These are phyloP conservation scores for Mallotus nudiflorus DNA, from an alignment of 345 rosid species.

Conservation along the genomic window DNA sequence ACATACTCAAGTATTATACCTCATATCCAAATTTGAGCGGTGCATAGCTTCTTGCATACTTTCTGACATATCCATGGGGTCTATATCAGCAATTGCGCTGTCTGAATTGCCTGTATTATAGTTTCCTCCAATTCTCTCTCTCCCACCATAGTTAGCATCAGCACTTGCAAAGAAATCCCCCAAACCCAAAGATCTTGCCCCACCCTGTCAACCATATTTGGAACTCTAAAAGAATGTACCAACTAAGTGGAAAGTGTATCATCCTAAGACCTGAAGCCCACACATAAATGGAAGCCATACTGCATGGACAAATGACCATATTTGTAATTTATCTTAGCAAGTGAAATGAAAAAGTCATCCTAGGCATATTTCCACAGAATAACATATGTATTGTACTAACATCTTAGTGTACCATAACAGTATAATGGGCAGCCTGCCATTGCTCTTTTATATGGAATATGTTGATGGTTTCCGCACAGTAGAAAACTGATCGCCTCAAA, in stretches of 20 bases:
- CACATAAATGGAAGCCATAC: background rate
- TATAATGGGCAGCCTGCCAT: background rate
- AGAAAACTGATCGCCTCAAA: background rate
- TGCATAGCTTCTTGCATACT: slow-evolving; percentile 99
- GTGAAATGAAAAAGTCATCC: background rate
- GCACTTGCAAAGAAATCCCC: slow-evolving; percentile 79
- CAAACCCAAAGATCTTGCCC: slow-evolving; percentile 60
- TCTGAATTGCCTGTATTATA: slow-evolving; percentile 40
- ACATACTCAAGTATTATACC: slow-evolving; percentile 51
- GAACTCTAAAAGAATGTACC: slow-evolving; percentile 21
- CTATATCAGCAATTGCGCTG: slow-evolving; percentile 48
- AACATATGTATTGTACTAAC: background rate
- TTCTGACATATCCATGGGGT: slow-evolving; percentile 96
- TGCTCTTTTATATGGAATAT: background rate
- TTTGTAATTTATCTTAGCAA: background rate
- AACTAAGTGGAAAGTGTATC: slow-evolving; percentile 7
- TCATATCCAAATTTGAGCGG: slow-evolving; percentile 90
- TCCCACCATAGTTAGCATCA: slow-evolving; percentile 54
- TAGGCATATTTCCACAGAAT: background rate
- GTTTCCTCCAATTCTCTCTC: slow-evolving; percentile 49
- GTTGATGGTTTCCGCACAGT: background rate
- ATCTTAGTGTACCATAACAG: background rate
- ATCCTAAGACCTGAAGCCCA: background rate
- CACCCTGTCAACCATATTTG: slow-evolving; percentile 50
- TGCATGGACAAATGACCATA: background rate